Evolutionary conservation across 2,329 filamentous ascomycete genomes (phyloP), one percentile per base, ranked within the genome.

Genomic region (Hypoxylon sp.): DNA sequence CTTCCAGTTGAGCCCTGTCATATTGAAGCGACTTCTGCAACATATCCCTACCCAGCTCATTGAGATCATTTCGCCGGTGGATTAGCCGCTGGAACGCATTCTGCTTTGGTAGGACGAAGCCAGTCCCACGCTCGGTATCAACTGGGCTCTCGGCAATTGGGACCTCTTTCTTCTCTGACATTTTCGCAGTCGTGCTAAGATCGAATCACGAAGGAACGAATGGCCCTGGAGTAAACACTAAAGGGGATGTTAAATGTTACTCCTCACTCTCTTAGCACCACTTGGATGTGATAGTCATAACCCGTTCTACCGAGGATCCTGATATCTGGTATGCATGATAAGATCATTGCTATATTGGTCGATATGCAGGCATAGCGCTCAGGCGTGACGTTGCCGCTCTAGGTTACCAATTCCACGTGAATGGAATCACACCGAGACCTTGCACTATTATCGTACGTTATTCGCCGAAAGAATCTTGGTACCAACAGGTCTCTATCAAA

Each of bases 21-120:
- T 78, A 78, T 66, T 80, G 77, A 64, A 78, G 71, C 46, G 79
- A 77, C 65, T 79, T 73, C 62, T 78, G 71, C 61, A 78, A 72
- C 57, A 79, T 73, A 31, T 75, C 75, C 63, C 68, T 73, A n/a
- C 75, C 75, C 57, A 75, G 46, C 35, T 68, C 56, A 35, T 73
- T 66, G 56, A 72, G 58, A 50, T 73, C 65, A 66, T 74, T 64
- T 67, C 71, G 55, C 49, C 69, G 63, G 49, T 73, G 57, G 22
- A 72, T 37, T 13, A 74, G 17, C 31, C 64, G 68, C 40, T 55
- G 65, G 20, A 71, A 56, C n/a, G 54, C 65, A 46, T 70, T 72
- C 31, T 70, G 59, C 57, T 72, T 70, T 20, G 69, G 58, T n/a
- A 72, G 11, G n/a, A 61, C 54, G 30, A 58, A 14, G 54, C 62